Percentiles rank a stretch among this genome's conserved stretches.
Evolutionary conservation across 306 rosid species (phyloP).

Genomic region (Spatholobus suberectus): DNA sequence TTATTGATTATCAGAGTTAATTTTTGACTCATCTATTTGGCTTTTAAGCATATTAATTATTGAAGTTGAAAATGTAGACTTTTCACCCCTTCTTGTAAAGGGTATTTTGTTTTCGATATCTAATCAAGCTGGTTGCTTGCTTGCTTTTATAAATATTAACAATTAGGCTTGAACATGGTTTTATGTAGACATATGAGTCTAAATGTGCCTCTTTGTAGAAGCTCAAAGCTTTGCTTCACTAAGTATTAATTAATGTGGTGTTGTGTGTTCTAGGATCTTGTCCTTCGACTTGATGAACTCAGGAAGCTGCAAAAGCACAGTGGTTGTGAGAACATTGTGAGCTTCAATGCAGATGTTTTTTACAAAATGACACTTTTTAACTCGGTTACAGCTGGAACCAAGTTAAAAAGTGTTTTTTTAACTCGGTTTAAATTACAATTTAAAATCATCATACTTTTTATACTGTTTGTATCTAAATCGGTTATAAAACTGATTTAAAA

Average conservation of each 20-base stretch:
- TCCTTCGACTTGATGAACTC: slow-evolving; percentile 71
- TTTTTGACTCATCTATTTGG: too few relatives aligned
- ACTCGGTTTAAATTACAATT: too few relatives aligned
- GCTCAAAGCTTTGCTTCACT: slow-evolving; percentile 21
- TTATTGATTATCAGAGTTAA: not conserved
- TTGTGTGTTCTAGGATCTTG: slow-evolving; percentile 64
- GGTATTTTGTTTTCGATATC: not conserved
- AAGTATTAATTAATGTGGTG: not conserved
- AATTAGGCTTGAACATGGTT: not conserved
- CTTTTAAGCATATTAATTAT: too few relatives aligned
- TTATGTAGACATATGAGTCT: slow-evolving; percentile 11
- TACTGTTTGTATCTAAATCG: too few relatives aligned
- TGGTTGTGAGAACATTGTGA: slow-evolving; percentile 84
- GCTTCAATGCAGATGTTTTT: slow-evolving; percentile 82
- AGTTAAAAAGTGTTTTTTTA: too few relatives aligned
- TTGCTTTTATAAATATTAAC: not conserved
- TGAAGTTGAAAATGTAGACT: not conserved
- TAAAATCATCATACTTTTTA: too few relatives aligned
- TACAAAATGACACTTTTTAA: too few relatives aligned
- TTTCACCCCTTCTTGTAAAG: not conserved
- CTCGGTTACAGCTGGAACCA: too few relatives aligned
- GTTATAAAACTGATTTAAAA: too few relatives aligned
- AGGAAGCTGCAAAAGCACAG: slow-evolving; percentile 73
- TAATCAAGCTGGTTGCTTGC: not conserved
- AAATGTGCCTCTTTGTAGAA: not conserved